These are phyloP conservation scores for Diaporthe nobilis DNA, from an alignment of 2,329 filamentous ascomycete species.

Conservation along the genomic window DNA sequence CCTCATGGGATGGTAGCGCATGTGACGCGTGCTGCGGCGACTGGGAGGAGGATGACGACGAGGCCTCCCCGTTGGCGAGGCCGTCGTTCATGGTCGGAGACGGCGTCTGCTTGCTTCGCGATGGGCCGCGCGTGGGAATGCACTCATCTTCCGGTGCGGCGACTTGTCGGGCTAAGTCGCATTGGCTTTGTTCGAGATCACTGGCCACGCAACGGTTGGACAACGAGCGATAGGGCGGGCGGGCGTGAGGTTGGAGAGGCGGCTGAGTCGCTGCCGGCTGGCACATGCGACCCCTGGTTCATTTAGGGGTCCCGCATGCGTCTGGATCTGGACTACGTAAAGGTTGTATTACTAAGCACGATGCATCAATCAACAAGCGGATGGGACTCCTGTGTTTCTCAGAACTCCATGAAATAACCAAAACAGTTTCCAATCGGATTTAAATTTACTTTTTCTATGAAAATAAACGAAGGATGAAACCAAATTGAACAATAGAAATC, in stretches of 20 bases:
- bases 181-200: neutral
- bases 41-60: slow-evolving; percentile 50
- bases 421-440: neutral
- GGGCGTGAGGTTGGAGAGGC: neutral
- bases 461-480: neutral
- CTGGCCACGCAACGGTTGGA: neutral
- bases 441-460: neutral
- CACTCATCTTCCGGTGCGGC: slow-evolving; percentile 38
- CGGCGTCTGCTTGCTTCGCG: slow-evolving; percentile 34
- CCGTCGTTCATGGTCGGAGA: slow-evolving; percentile 43
- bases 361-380: neutral
- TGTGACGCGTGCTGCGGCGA: slow-evolving; percentile 49
- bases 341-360: neutral
- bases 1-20: slow-evolving; percentile 56
- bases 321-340: neutral
- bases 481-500: neutral
- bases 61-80: slow-evolving; percentile 46
- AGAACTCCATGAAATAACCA: neutral
- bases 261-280: slow-evolving; percentile 14
- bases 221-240: neutral
- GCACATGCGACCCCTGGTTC: slow-evolving; percentile 16
- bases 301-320: slow-evolving; percentile 8
- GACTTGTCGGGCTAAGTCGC: slow-evolving; percentile 22
- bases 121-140: slow-evolving; percentile 28
- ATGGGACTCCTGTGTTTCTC: neutral